A percentile compares a stretch with the other conserved stretches of the same genome.
Evolutionary conservation across 2,329 filamentous ascomycete genomes (phyloP).

Genomic region (Fusarium nygamai): DNA sequence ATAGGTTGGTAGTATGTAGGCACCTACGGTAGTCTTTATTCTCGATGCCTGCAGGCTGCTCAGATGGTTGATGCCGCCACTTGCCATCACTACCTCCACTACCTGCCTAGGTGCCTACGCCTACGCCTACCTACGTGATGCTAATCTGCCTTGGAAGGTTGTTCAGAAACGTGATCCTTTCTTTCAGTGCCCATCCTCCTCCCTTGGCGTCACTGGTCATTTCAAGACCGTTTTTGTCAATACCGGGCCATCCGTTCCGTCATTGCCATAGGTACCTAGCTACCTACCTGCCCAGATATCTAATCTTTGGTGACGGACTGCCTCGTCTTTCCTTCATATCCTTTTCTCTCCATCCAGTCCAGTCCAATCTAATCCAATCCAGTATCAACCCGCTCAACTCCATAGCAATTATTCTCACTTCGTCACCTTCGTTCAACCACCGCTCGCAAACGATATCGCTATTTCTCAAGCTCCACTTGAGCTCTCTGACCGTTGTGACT

Average conservation of each 20-base stretch:
- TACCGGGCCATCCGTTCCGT: constrained; percentile 33
- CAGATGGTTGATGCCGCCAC: constrained; percentile 2
- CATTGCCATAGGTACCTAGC: background rate
- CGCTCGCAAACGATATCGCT: constrained; percentile 10
- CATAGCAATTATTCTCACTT: background rate
- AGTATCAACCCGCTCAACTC: background rate
- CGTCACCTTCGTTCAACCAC: background rate
- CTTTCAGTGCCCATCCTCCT: constrained; percentile 23
- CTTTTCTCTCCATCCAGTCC: background rate
- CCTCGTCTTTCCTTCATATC: background rate
- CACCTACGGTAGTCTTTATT: background rate
- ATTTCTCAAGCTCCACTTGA: constrained; percentile 9
- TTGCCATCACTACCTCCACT: background rate
- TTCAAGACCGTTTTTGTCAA: background rate
- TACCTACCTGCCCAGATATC: background rate
- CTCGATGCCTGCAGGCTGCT: background rate
- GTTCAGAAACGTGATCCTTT: constrained; percentile 21
- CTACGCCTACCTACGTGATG: background rate
- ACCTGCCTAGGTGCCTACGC: background rate
- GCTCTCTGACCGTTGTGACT: background rate
- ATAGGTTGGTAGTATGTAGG: background rate
- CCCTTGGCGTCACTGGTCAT: constrained; percentile 28
- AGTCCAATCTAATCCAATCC: background rate
- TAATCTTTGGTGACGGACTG: background rate
- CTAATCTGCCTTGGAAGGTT: constrained; percentile 29